These are phyloP conservation scores for Picea sitchensis DNA, from an alignment of 75 land plant species.

Conservation along the genomic window DNA sequence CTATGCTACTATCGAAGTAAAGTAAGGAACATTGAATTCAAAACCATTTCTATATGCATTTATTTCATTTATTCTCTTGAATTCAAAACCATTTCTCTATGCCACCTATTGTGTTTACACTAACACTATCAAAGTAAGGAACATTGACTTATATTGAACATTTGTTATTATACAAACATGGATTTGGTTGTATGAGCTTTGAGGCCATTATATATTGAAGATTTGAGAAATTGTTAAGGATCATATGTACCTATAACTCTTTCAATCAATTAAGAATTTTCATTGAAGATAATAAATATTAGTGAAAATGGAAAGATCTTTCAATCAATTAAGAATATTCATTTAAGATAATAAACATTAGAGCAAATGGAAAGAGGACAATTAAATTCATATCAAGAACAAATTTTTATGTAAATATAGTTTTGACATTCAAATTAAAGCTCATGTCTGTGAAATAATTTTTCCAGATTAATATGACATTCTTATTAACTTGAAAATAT, in stretches of 20 bases:
- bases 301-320: no score
- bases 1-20: no score
- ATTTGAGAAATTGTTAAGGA: neutral
- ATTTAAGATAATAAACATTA: neutral
- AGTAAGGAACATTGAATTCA: no score
- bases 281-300: no score
- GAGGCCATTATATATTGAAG: neutral
- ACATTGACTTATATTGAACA: no score
- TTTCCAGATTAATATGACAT: no score
- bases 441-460: no score
- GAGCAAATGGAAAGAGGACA: neutral
- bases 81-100: neutral
- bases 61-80: neutral
- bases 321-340: no score
- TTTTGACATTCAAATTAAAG: no score
- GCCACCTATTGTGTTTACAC: conserved; percentile 1
- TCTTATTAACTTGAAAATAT: no score
- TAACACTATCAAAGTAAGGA: neutral
- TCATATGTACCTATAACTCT: neutral
- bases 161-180: neutral
- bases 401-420: neutral
- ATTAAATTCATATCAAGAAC: neutral
- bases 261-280: neutral
- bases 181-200: neutral
- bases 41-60: neutral